Percentiles rank a stretch among this genome's conserved stretches.
Evolutionary conservation across 129 eudicot genomes (phyloP).

Genomic region (Daucus carota): DNA sequence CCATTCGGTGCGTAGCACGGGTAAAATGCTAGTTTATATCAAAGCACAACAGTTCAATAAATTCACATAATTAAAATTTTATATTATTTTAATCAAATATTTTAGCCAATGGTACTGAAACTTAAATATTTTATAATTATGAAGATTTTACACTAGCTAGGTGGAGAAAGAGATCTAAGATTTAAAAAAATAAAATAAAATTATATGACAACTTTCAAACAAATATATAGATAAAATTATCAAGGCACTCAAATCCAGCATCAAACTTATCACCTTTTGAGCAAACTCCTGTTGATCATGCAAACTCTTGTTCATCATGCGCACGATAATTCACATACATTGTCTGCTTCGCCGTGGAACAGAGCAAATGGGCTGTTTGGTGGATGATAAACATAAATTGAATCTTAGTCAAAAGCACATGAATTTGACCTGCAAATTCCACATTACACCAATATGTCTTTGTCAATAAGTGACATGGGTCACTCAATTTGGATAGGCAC

Average conservation of each 20-base stretch:
- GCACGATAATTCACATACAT: neutral
- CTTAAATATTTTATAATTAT: no score
- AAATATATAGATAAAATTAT: no score
- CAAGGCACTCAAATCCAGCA: neutral
- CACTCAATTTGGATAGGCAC: conserved; percentile 11
- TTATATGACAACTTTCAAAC: no score
- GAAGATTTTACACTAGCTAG: no score
- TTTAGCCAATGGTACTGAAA: no score
- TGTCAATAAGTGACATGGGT: conserved; percentile 11
- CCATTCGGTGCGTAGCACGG: no score
- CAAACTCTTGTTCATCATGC: conserved; percentile 15
- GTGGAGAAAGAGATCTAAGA: no score
- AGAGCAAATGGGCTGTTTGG: conserved; percentile 11
- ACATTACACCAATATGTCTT: neutral
- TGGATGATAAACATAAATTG: conserved; percentile 6
- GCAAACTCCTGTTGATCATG: conserved; percentile 13
- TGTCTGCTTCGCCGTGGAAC: neutral
- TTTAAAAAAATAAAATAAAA: no score
- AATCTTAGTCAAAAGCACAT: conserved; percentile 9
- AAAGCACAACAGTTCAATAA: no score
- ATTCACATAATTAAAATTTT: no score
- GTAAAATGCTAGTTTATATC: no score
- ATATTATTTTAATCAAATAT: no score
- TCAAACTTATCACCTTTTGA: conserved; percentile 4
- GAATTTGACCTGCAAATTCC: neutral